These are phyloP conservation scores for Pulicaria dysenterica DNA, from an alignment of 129 eudicot genomes.

Conservation along the genomic window DNA sequence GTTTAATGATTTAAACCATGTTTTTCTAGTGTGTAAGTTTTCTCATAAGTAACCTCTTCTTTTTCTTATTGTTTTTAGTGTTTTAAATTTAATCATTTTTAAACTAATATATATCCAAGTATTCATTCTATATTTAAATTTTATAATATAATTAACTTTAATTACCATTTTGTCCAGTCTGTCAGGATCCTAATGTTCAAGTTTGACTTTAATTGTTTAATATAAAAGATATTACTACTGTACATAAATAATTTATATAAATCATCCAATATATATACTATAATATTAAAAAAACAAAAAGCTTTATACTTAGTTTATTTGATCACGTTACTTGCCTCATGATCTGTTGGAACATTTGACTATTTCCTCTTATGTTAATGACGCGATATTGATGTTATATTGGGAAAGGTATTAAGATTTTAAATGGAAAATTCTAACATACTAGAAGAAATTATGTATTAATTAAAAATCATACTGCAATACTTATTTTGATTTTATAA, in stretches of 20 bases:
- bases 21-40: too few relatives aligned
- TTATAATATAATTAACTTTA: neutral
- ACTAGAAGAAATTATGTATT: too few relatives aligned
- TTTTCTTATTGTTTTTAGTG: too few relatives aligned
- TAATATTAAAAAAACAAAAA: neutral
- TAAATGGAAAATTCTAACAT: too few relatives aligned
- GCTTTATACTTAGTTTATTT: neutral
- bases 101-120: neutral
- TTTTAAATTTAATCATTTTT: neutral
- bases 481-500: too few relatives aligned
- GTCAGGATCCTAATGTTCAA: conserved; percentile 12
- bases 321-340: neutral
- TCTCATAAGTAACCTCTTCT: too few relatives aligned
- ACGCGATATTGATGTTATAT: too few relatives aligned
- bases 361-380: too few relatives aligned
- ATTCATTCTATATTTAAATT: neutral
- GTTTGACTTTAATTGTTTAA: conserved; percentile 8
- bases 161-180: neutral
- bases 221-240: neutral
- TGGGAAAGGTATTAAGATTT: too few relatives aligned
- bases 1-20: too few relatives aligned
- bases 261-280: too few relatives aligned
- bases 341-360: neutral
- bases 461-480: too few relatives aligned
- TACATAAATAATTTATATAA: neutral